phyloP scores from a whole-genome alignment of 148 eudicot genomes.

The Rhododendron henanense region DNA sequence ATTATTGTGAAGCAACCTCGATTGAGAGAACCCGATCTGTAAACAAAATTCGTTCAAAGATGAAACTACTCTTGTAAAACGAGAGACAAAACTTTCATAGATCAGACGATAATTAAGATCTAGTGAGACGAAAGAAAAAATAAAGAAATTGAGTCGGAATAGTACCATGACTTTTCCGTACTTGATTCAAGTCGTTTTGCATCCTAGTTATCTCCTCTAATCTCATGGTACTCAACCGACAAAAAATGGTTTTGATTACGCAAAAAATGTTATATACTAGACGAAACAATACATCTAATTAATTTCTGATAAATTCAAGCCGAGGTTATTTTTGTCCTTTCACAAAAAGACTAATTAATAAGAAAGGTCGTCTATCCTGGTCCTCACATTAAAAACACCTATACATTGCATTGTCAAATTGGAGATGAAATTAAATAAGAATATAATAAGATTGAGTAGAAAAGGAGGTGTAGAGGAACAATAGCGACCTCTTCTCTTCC shows the following conservation, averaged over 20 bases:
- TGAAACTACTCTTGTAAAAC: no score
- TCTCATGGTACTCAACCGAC: not conserved
- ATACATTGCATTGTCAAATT: conserved; percentile 34
- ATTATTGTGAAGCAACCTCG: no score
- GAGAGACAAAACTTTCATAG: no score
- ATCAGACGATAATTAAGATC: no score
- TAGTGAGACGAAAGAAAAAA: no score
- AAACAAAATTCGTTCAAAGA: no score
- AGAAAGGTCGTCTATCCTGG: conserved; percentile 24
- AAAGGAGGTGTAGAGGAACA: conserved; percentile 45
- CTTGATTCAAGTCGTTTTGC: not conserved
- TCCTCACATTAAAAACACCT: conserved; percentile 25
- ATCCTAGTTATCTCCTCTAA: not conserved
- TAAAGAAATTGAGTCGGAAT: no score
- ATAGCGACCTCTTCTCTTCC: conserved; percentile 50
- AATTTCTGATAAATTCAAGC: not conserved
- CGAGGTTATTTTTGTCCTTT: conserved; percentile 26
- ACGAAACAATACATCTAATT: not conserved
- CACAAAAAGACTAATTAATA: conserved; percentile 1
- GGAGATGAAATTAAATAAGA: conserved; percentile 26
- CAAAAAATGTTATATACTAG: not conserved
- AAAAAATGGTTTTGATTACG: not conserved
- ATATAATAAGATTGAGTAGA: conserved; percentile 41
- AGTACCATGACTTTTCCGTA: no score
- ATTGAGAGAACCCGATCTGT: no score